phyloP scores from a whole-genome alignment of 495 filamentous ascomycete species.

The Penicillium antarcticum region DNA sequence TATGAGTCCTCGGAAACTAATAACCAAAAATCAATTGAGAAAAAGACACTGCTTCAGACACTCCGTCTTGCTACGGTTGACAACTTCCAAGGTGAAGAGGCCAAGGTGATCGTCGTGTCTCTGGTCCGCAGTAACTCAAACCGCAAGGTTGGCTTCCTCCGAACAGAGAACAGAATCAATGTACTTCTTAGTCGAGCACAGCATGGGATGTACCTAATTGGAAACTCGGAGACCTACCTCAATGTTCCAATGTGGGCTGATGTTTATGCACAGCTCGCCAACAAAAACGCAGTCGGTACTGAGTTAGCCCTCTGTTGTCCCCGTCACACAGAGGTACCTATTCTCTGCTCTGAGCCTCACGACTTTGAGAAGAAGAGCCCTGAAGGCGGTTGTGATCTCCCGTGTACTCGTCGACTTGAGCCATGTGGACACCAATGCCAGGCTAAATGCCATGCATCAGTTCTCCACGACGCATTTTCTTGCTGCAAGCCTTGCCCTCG shows the following conservation, averaged over 20 bases:
- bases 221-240: slow-evolving; percentile 55
- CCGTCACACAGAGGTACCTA: slow-evolving; percentile 54
- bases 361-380: slow-evolving; percentile 31
- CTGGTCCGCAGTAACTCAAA: slow-evolving; percentile 67
- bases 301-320: slow-evolving; percentile 59
- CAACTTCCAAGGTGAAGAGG: slow-evolving; percentile 75
- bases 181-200: slow-evolving; percentile 66
- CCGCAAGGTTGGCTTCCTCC: slow-evolving; percentile 63
- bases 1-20: slow-evolving; percentile 26
- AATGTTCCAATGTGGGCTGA: slow-evolving; percentile 64
- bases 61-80: slow-evolving; percentile 61
- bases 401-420: slow-evolving; percentile 9
- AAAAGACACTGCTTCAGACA: slow-evolving; percentile 6
- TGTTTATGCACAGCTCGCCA: slow-evolving; percentile 51
- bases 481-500: slow-evolving; percentile 11
- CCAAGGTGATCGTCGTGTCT: slow-evolving; percentile 69
- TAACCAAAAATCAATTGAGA: slow-evolving; percentile 1
- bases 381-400: slow-evolving; percentile 8
- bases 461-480: slow-evolving; percentile 7
- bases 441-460: slow-evolving; percentile 7
- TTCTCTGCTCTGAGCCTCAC: slow-evolving; percentile 52
- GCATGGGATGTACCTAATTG: slow-evolving; percentile 79
- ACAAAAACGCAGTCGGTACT: slow-evolving; percentile 48
- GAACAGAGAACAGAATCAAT: slow-evolving; percentile 72
- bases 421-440: slow-evolving; percentile 13